Evolutionary conservation across 2,329 filamentous ascomycete species (phyloP), one percentile per base, ranked within the genome.

Genomic region (Tolypocladium capitatum): DNA sequence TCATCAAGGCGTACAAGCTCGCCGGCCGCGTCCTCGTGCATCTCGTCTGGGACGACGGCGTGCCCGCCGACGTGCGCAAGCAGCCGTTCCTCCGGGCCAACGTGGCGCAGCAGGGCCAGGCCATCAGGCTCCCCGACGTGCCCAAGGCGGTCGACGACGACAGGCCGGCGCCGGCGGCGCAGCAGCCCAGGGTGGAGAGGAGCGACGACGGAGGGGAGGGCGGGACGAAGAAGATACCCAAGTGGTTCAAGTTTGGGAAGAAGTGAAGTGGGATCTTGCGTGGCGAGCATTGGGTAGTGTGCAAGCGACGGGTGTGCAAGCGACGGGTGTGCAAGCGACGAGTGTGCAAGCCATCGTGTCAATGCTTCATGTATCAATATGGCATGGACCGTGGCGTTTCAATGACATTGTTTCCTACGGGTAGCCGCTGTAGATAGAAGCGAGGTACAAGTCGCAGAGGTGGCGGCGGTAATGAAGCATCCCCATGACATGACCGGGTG

Each of bases 1-100:
- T 96, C n/a, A 85, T 96, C 49, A 72, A 75, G 46, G 80, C 83
- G 48, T 75, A 94, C 55, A 79, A 81, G 14, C 76, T 96, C 52
- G 75, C 73, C 3, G 81, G 81, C 7, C 75, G 80, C 32, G 81
- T 90, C 31, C 69, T 94, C 9, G 69, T 96, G 40, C 91, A 83
- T 50, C 76, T 94, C 51, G 67, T 80, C 1, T 94, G 88, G 86
- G 78, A 80, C 20, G 75, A 82, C 43, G 71, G 64, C 34, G 84
- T 81, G 1, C 71, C 75, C n/a, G 58, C 68, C 1, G 67, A 73
- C 11, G 75, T 73, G 5, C 71, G 81, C 50, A 73, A 73, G 30
- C 67, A 66, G 24, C 68, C 75, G 16, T 79, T 85, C 46, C 64
- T 92, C 48, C 82, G 78, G 56, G 55, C 63, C 1, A 67, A 70